Evolutionary conservation across 352 stramenopile genomes (phyloP), one percentile per base, ranked within the genome.

Genomic region (Vaucheria bursata): DNA sequence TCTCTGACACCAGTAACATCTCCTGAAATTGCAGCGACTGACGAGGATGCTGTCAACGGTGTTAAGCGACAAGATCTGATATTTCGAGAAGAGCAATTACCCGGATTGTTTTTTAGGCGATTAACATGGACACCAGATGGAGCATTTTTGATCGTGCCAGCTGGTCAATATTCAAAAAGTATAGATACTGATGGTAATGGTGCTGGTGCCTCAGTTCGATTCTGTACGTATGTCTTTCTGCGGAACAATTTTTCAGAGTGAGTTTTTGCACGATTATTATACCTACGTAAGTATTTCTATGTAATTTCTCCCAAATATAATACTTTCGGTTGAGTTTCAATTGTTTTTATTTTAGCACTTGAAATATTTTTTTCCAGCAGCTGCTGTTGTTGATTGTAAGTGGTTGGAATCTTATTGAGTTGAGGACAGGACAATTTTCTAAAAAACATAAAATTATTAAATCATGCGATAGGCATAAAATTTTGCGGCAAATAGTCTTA

Each of bases 51-150:
- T n/a, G n/a, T n/a, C n/a, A n/a, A n/a, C n/a, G n/a, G n/a, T n/a
- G n/a, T n/a, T 71, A 12, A 71, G 59, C 33, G 52, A 65, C 68
- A 70, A 18, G 65, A 69, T 39, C 37, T 64, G 2, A 49, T 96
- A 83, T 96, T 95, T 68, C 85, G 92, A 3, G 89, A 95, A 71
- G 91, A 96, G 67, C n/a, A n/a, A n/a, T n/a, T n/a, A n/a, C n/a
- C n/a, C n/a, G n/a, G 32, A 3, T 90, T 90, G 33, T 95, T 96
- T 39, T 92, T 93, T 5, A 87, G 92, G 3, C 86, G 92, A 34
- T 89, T 88, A 0, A 86, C 89, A 33, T 96, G 91, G 91, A 95
- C 91, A 5, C 90, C 91, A 1, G 92, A 96, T 64, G 92, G 91
- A 3, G 92, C 80, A 67, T 94, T 94, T 53, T 85, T 95, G 65